phyloP scores from a whole-genome alignment of 805 yeast species.

The Maudiozyma turicensis region DNA sequence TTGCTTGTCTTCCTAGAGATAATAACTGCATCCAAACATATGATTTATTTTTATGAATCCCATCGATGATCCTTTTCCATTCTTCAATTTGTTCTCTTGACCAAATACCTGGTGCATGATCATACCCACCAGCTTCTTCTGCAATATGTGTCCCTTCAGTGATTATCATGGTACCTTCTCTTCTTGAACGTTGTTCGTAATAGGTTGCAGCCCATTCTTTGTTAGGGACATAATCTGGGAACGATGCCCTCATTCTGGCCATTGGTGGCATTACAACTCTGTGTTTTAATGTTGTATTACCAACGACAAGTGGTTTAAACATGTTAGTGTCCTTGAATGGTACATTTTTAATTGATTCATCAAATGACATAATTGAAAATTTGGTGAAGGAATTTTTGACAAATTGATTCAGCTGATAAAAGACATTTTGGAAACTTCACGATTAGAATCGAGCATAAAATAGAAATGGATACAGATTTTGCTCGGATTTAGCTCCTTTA shows the following conservation, averaged over 20 bases:
- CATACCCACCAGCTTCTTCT: constrained; percentile 32
- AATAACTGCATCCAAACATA: constrained; percentile 41
- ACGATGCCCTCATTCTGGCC: constrained; percentile 31
- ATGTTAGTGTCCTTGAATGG: constrained; percentile 24
- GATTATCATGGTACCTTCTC: constrained; percentile 46
- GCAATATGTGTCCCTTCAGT: constrained; percentile 48
- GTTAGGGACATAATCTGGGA: constrained; percentile 31
- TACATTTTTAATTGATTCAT: constrained; percentile 10
- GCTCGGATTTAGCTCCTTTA: too few relatives aligned
- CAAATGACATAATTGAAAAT: constrained; percentile 9
- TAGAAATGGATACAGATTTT: too few relatives aligned
- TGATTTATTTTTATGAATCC: constrained; percentile 41
- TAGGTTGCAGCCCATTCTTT: constrained; percentile 36
- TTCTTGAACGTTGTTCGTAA: constrained; percentile 42
- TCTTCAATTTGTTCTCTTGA: constrained; percentile 36
- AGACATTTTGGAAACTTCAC: not conserved
- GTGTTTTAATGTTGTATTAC: constrained; percentile 26
- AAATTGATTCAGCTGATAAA: not conserved
- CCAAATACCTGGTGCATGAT: constrained; percentile 41
- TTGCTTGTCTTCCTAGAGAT: constrained; percentile 31
- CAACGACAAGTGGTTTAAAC: constrained; percentile 37
- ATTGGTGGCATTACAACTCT: constrained; percentile 34
- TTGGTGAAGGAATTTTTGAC: not conserved
- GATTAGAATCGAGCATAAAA: too few relatives aligned
- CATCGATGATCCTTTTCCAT: constrained; percentile 40